Conservation (phyloP, 495 filamentous ascomycete species). For the Gamarada debralockiae region DNA sequence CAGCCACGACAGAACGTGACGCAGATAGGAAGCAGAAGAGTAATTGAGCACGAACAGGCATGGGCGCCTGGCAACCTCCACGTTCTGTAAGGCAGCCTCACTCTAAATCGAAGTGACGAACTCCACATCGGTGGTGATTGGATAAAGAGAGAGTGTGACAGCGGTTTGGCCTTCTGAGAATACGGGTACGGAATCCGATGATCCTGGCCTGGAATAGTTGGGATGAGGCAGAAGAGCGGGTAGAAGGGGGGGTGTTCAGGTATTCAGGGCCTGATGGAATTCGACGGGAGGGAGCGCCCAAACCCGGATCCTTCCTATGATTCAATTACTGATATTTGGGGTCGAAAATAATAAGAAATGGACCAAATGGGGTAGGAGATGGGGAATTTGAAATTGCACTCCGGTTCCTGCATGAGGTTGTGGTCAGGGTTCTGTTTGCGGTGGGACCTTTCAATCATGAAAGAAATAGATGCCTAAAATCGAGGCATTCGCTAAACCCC, state of each 20-base stretch:
- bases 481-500: too few species aligned
- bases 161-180: neutral
- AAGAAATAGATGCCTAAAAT: too few species aligned
- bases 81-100: constrained; percentile 18
- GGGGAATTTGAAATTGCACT: too few species aligned
- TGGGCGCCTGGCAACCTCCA: neutral
- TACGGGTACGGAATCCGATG: constrained; percentile 16
- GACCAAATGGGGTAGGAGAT: too few species aligned
- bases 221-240: constrained; percentile 1
- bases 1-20: constrained; percentile 23
- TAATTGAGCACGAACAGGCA: neutral
- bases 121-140: neutral
- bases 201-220: constrained; percentile 19
- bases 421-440: too few species aligned
- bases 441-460: too few species aligned
- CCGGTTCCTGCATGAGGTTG: too few species aligned
- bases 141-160: constrained; percentile 3
- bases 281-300: neutral
- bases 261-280: neutral
- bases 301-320: too few species aligned
- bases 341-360: too few species aligned
- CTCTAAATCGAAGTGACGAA: neutral
- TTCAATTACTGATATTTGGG: too few species aligned
- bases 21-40: constrained; percentile 9
- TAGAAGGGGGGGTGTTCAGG: neutral